Base-by-base conservation (phyloP, 2,329 filamentous ascomycete genomes). In the Fusarium tjaetaba region DNA sequence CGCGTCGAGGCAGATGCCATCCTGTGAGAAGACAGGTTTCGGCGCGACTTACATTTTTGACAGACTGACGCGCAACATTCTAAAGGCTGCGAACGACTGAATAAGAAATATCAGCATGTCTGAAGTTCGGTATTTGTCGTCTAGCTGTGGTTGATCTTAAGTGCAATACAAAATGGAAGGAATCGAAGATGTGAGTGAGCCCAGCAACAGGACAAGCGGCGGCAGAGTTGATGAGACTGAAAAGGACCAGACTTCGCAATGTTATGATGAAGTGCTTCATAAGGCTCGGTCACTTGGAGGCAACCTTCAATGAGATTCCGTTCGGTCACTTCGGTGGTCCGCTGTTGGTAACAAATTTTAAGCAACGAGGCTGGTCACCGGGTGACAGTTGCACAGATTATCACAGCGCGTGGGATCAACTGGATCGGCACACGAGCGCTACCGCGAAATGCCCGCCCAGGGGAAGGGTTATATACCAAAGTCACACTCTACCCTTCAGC, bases 61-160 rank as follows among this genome's bases (percentile, higher is more conserved):
- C 2, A 10, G 4, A 49, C 10, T n/a, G 2, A 49, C 22, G 6
- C n/a, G 11, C 7, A 13, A 18, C 5, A 18, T 0, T 9, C 6
- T n/a, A 32, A 10, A n/a, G 22, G 7, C 28, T n/a, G 7, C 0
- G 9, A 3, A 3, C 22, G 15, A 7, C 1, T 18, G 7, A 3
- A 49, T 0, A 0, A 34, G 11, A 34, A 13, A 5, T 34, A 15
- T 2, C 0, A 10, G 2, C 3, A 4, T 8, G 8, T 4, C 0
- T 15, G 6, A 3, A 11, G 4, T 20, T 24, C 3, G 4, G 30
- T 0, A 1, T 0, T 1, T 20, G 16, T 24, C 16, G 2, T 20
- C 30, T 15, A 5, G 9, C 4, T 36, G 10, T 24, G 16, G 5
- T 34, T 34, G 22, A 51, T 51, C 7, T 51, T 4, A 15, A 0